Evolutionary conservation across 2,329 filamentous ascomycete species (phyloP).

Genomic region (Hypoxylon sp.): DNA sequence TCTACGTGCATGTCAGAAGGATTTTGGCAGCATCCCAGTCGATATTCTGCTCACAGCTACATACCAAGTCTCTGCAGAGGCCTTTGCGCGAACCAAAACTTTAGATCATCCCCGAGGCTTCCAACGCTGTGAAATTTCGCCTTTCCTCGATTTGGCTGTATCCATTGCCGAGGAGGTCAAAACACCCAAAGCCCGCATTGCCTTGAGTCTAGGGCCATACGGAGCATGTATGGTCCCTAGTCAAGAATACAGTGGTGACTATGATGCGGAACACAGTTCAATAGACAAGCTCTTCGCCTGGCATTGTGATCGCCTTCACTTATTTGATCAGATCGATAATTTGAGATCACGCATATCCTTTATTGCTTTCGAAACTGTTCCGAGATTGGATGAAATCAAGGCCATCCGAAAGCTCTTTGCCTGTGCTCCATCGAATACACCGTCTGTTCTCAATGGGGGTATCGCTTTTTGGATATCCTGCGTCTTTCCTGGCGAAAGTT

Average conservation of each 20-base stretch:
- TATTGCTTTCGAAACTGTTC: constrained; percentile 77
- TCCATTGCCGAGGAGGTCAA: constrained; percentile 59
- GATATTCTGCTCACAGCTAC: constrained; percentile 77
- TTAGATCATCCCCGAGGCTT: constrained; percentile 62
- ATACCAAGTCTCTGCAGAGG: constrained; percentile 73
- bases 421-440: constrained; percentile 49
- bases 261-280: constrained; percentile 65
- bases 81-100: constrained; percentile 67
- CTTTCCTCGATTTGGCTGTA: constrained; percentile 62
- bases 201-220: constrained; percentile 75
- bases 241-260: constrained; percentile 75
- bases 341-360: constrained; percentile 63
- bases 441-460: constrained; percentile 41
- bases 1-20: constrained; percentile 68
- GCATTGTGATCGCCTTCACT: constrained; percentile 68
- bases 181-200: constrained; percentile 58
- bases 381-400: constrained; percentile 72
- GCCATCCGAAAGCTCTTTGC: constrained; percentile 66
- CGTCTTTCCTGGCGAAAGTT: constrained; percentile 70
- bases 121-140: constrained; percentile 56
- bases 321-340: constrained; percentile 63
- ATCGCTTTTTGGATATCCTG: constrained; percentile 73
- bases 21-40: constrained; percentile 69
- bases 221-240: constrained; percentile 76
- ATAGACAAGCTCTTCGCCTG: constrained; percentile 65